Percentiles rank a stretch among this genome's conserved stretches.
phyloP scores from a whole-genome alignment of 2,329 filamentous ascomycete genomes.

The Scedosporium dehoogii region DNA sequence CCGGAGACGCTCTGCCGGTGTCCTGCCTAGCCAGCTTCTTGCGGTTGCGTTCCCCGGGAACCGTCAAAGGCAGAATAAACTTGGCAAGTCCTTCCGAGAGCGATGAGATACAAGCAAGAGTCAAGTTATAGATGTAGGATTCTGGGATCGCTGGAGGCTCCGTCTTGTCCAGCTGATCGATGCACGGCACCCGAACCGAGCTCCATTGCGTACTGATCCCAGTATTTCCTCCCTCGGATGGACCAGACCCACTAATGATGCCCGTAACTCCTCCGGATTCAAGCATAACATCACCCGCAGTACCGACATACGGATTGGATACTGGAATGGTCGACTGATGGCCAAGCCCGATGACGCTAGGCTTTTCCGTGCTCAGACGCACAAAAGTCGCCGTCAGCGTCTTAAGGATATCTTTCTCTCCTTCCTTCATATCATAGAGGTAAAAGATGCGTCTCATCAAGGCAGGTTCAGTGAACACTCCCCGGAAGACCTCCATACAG shows the following conservation, averaged over 20 bases:
- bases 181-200: constrained; percentile 72
- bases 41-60: constrained; percentile 58
- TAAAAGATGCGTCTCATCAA: constrained; percentile 72
- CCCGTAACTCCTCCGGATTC: constrained; percentile 83
- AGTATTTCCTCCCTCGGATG: constrained; percentile 55
- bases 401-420: constrained; percentile 66
- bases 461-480: constrained; percentile 71
- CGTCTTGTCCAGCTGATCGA: constrained; percentile 89
- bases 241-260: constrained; percentile 67
- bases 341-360: constrained; percentile 75
- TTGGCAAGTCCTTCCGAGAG: constrained; percentile 89
- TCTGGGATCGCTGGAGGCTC: constrained; percentile 78
- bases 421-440: constrained; percentile 65
- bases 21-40: constrained; percentile 37
- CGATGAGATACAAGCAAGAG: constrained; percentile 78
- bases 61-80: constrained; percentile 83
- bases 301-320: constrained; percentile 44
- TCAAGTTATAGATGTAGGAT: constrained; percentile 86
- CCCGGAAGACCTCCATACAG: constrained; percentile 84
- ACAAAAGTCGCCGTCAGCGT: constrained; percentile 83
- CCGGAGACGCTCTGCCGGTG: constrained; percentile 31
- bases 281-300: constrained; percentile 68
- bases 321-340: constrained; percentile 79
- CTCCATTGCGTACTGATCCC: constrained; percentile 93
- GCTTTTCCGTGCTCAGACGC: constrained; percentile 85